Conservation (phyloP, 2,329 filamentous ascomycete genomes). For the Colletotrichum lini region DNA sequence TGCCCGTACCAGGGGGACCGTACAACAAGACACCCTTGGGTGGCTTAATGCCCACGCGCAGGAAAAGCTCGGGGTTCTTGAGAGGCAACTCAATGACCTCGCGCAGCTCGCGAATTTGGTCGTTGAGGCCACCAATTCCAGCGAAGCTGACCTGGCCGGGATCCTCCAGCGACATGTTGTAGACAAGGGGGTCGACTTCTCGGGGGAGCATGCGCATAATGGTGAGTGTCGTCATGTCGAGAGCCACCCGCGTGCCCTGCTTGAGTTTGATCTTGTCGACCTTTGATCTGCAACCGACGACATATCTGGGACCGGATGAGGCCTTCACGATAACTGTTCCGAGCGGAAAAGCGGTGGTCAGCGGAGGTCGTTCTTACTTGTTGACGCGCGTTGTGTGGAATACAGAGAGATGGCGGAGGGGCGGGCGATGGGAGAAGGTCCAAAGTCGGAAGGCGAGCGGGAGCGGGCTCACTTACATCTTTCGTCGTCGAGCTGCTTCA, state of each 20-base stretch:
- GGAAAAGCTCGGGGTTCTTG: conserved; percentile 98
- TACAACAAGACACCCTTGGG: conserved; percentile 98
- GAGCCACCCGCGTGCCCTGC: conserved; percentile 96
- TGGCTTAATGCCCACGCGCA: conserved; percentile 97
- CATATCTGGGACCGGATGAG: conserved; percentile 96
- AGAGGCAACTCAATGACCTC: conserved; percentile 98
- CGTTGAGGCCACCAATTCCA: conserved; percentile 96
- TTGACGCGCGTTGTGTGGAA: background rate
- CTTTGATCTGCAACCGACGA: conserved; percentile 97
- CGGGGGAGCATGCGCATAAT: conserved; percentile 99
- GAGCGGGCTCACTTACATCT: conserved; percentile 78
- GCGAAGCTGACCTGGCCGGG: conserved; percentile 98
- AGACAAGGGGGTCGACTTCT: conserved; percentile 97
- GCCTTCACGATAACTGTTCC: conserved; percentile 94
- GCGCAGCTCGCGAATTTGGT: conserved; percentile 96
- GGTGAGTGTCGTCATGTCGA: conserved; percentile 99
- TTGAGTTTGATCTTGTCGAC: conserved; percentile 98
- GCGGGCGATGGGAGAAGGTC: background rate
- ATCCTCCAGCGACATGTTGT: conserved; percentile 99
- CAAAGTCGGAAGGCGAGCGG: background rate
- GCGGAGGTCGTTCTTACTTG: background rate
- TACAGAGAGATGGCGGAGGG: background rate
- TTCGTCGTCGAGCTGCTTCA: conserved; percentile 99
- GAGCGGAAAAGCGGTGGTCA: conserved; percentile 2
- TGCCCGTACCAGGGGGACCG: conserved; percentile 95